Evolutionary conservation across 2,329 filamentous ascomycete genomes (phyloP), one percentile per base, ranked within the genome.

Genomic region (Zymoseptoria passerinii): DNA sequence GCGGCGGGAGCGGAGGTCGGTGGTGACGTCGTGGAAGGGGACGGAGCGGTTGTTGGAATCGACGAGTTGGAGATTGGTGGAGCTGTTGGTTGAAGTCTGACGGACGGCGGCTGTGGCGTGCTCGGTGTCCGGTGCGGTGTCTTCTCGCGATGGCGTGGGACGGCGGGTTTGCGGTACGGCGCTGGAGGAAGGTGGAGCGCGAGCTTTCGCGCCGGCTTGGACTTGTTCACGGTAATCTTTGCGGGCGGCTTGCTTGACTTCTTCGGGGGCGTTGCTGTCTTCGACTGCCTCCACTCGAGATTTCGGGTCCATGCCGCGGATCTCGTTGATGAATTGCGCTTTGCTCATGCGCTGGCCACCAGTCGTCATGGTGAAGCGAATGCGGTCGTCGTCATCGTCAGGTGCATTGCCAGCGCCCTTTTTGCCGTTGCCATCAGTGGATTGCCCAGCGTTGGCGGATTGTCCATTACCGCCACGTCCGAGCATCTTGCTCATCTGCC

Each of bases 301-400:
- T 67, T 83, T 83, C 23, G 83, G 81, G 69, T 92, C 88, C 60
- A 92, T 78, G 63, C 84, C 82, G 63, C 85, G 83, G 68, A 94
- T 85, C 69, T 90, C 84, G 52, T 81, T 78, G 61, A 94, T 84
- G 69, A 94, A 92, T 68, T 91, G 88, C 4, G 86, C 83, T 74
- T 92, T 92, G 61, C 82, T 91, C 83, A 94, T 87, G 52, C 89
- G 83, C 61, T 81, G 79, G 5, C 87, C 87, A n/a, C 85, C 82
- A 35, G 85, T 84, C 50, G 81, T 83, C 62, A 92, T 88, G 1
- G 86, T 91, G 73, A 92, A 92, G 13, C 89, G 83, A 57, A 92
- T 85, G 57, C 84, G 79, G 13, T 82, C 80, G 64, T 92, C 88
- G 58, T 92, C 88, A 10, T 76, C 74, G 5, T 67, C 64, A 48